Evolutionary conservation across 345 rosid species (phyloP), one percentile per base, ranked within the genome.

Genomic region (Odontarrhena argentea): DNA sequence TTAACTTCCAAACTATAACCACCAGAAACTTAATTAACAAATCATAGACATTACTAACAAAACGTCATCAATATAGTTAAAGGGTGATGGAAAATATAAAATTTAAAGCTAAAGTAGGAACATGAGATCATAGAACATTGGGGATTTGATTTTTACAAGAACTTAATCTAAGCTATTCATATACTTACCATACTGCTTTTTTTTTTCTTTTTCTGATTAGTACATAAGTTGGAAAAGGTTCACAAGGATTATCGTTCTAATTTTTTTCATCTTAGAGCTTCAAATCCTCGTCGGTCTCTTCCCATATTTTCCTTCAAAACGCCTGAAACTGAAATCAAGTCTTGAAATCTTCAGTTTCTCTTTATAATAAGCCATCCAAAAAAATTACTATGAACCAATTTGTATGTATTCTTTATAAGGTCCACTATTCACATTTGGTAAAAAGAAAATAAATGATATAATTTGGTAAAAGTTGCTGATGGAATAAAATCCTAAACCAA

Each of bases 241-340:
- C 14, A 62, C 48, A 73, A 52, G 18, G 48, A 65, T 67, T 77
- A 62, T 56, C 41, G 55, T 26, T 43, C n/a, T 44, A 7, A 3
- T 51, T 56, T 77, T 55, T 77, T 42, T 62, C 67, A 81, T 74
- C 87, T 81, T 73, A 54, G 53, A 10, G 72, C 81, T 77, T 67
- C 86, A 65, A 76, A 68, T 38, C 82, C 84, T 63, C 56, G 68
- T 63, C 56, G 68, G 64, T 68, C 81, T 74, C 79, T 79, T 83
- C 77, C 88, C 84, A 60, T 85, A 49, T 64, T 75, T 61, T 77
- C 75, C 82, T 71, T 69, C 78, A 72, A 40, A 69, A 11, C 68
- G 9, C 84, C 98, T 90, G 92, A 79, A 63, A 65, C 48, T 60
- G 18, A 51, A 56, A 58, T 18, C 11, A 24, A 65, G 18, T 35